Percentiles rank a stretch among this genome's conserved stretches.
Conservation (phyloP, 2,329 filamentous ascomycete species). For the Aspergillus felis region DNA sequence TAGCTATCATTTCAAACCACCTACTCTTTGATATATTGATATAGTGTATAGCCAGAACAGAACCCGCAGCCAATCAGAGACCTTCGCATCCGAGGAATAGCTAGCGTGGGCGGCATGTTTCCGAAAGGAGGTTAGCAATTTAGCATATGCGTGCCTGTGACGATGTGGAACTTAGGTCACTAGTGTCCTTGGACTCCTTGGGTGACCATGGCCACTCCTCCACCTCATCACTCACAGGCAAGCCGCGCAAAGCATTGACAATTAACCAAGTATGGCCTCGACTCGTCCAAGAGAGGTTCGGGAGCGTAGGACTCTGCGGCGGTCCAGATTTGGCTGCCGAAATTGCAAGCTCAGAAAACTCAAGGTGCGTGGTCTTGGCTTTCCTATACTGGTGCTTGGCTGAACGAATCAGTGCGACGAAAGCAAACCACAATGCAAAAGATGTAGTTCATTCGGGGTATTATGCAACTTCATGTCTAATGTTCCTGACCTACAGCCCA, state of each 20-base stretch:
- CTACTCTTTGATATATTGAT: background rate
- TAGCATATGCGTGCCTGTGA: no score
- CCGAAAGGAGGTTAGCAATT: no score
- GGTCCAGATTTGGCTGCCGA: constrained; percentile 47
- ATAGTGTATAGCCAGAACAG: background rate
- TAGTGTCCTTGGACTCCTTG: constrained; percentile 4
- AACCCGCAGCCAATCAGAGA: constrained; percentile 21
- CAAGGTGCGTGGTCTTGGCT: constrained; percentile 35
- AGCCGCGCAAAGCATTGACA: no score
- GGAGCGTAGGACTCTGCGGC: constrained; percentile 13
- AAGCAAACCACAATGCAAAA: constrained; percentile 41
- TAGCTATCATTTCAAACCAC: background rate
- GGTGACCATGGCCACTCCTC: background rate
- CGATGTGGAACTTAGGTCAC: no score
- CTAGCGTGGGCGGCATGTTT: background rate
- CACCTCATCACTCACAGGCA: background rate
- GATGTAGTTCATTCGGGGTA: constrained; percentile 43
- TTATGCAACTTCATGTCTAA: constrained; percentile 42
- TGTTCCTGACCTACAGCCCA: constrained; percentile 37
- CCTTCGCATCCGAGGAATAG: constrained; percentile 14
- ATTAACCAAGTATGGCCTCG: background rate
- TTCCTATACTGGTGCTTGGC: constrained; percentile 1
- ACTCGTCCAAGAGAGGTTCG: background rate
- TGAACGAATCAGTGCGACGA: constrained; percentile 44
- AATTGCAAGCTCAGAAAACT: constrained; percentile 52